Base-by-base conservation (phyloP, 257 asterid species). In the Craterostigma plantagineum region DNA sequence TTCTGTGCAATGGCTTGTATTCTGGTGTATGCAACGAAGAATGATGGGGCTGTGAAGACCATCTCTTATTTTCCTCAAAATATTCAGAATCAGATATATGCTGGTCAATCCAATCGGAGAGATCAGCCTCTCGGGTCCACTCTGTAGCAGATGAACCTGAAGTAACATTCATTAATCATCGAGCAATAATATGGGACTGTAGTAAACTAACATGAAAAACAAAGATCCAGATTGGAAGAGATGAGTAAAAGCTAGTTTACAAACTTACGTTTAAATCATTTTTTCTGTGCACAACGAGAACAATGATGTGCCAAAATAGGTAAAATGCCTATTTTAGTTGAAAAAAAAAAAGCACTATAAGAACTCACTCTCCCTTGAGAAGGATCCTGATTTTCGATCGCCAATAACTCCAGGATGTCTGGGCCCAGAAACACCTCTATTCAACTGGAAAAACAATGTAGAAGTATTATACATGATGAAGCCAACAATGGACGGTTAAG, bases 351-450 rank as follows among this genome's bases (percentile, higher is more conserved):
- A 43, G 42, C n/a, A n/a, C 36, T 16, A 42, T 14, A 43, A 36
- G 51, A 36, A 66, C 98, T 63, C 74, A 87, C 98, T 87, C 71
- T 74, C 95, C 69, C 98, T 79, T 16, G 98, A 87, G 73, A 86
- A 77, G 41, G 96, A 81, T 60, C 96, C 94, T 50, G 96, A 86
- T 61, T 93, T 95, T 45, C 98, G 77, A 54, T 87, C 95, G 41
- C 98, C 98, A 61, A 82, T 79, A 61, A 87, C 86, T 39, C 95
- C 95, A 34, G 83, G 93, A 79, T 79, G 90, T 58, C 85, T 72
- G 46, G 95, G 93, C 38, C 92, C 98, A 35, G 79, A 49, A 46
- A 87, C 92, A 49, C 46, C 78, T 71, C 71, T 83, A 73, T 87
- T 87, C 69, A 87, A 55, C 98, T 82, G 76, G 53, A 59, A 41